Evolutionary conservation across 768 basidiomycete genomes (phyloP), one percentile per base, ranked within the genome.

Genomic region (Boletellus ananiceps): DNA sequence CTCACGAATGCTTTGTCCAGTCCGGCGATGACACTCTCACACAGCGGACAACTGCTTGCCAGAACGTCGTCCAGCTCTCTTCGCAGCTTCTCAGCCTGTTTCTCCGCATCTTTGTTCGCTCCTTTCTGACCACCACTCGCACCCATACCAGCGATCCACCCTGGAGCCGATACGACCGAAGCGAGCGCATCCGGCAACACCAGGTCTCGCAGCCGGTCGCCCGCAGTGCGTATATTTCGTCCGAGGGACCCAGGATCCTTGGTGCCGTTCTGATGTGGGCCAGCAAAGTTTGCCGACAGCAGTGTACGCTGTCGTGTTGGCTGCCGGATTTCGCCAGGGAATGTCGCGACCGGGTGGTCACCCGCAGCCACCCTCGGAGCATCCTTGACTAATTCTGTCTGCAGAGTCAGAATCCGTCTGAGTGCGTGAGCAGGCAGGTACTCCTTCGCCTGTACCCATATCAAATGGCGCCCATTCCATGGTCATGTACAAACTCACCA

Each of bases 101-200:
- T 81, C 50, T 77, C 78, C 33, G 72, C 76, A 54, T 81, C 80
- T 36, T 71, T 69, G 52, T 63, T 71, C 27, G 65, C 55, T 33
- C 67, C 72, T 59, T 75, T 74, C 45, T 72, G 77, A 5, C 75
- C 74, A 16, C 75, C 72, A 34, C 73, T 71, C 34, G 51, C 49
- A 12, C 78, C 80, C 54, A 85, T 83, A 27, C 81, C 80, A 18
- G 87, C 84, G 56, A 89, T 84, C 87, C 87, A 90, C 15, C 75
- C 75, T 14, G 87, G 85, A 5, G 85, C 78, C 1, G 86, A 82
- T 47, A 98, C 87, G 18, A 92, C 79, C 29, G 82, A 79, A 25
- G 91, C 93, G 13, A 98, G 77, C 3, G 93, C 88, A 60, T 98
- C 96, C 12, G 96, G 96, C 8, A 97, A 72, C 59, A 99, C 95